phyloP scores from a whole-genome alignment of 1,139 yeast species.

The Candida buenavistaensis region DNA sequence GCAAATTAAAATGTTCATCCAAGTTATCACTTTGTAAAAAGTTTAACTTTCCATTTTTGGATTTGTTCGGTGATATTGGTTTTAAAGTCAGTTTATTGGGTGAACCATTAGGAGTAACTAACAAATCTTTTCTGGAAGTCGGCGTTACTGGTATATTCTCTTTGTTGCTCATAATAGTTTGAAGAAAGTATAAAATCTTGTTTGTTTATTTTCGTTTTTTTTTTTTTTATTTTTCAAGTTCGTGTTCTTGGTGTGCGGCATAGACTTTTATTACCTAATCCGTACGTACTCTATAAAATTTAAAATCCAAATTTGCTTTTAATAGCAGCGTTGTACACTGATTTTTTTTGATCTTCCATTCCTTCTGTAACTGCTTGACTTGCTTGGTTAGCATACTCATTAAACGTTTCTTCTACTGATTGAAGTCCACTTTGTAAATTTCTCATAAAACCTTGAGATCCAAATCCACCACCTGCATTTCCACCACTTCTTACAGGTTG shows the following conservation, averaged over 20 bases:
- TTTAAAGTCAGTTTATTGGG: slow-evolving; percentile 19
- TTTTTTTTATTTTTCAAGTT: not conserved
- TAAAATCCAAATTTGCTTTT: slow-evolving; percentile 56
- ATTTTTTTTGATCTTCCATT: slow-evolving; percentile 50
- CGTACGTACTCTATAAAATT: not conserved
- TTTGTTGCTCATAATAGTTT: slow-evolving; percentile 8
- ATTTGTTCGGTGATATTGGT: slow-evolving; percentile 30
- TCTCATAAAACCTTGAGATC: slow-evolving; percentile 43
- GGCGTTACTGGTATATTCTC: slow-evolving; percentile 13
- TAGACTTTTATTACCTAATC: no score
- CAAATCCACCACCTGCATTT: slow-evolving; percentile 22
- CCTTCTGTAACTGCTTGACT: slow-evolving; percentile 57
- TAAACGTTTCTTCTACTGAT: slow-evolving; percentile 52
- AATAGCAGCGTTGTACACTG: slow-evolving; percentile 52
- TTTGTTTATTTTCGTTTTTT: slow-evolving; percentile 1
- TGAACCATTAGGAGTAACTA: not conserved
- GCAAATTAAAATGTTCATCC: slow-evolving; percentile 31
- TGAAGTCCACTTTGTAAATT: slow-evolving; percentile 55
- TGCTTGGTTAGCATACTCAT: slow-evolving; percentile 57
- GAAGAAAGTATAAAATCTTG: no score
- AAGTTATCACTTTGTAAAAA: slow-evolving; percentile 31
- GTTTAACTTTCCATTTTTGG: slow-evolving; percentile 16
- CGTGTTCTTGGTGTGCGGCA: not conserved
- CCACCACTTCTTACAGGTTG: slow-evolving; percentile 44
- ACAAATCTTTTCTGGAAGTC: slow-evolving; percentile 2